These are phyloP conservation scores for Kernera saxatilis DNA, from an alignment of 345 rosid genomes.

Conservation along the genomic window DNA sequence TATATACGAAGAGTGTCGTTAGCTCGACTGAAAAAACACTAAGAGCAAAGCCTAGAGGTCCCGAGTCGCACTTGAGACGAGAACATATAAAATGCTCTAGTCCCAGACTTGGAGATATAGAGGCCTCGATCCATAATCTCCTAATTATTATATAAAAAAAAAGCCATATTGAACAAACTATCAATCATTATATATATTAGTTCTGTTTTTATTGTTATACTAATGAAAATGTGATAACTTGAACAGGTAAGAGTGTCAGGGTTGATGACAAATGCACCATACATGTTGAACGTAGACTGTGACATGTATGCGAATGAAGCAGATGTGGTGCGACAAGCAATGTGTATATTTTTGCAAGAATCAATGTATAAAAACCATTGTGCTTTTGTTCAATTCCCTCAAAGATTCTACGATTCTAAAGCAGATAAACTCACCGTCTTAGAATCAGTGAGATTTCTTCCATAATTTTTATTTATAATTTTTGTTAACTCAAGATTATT, in stretches of 20 bases:
- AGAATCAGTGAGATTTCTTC: not conserved
- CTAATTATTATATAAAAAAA: no score
- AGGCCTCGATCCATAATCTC: no score
- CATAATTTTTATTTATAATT: not conserved
- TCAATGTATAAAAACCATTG: not conserved
- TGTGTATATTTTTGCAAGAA: not conserved
- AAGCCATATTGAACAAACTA: no score
- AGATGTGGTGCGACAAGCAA: not conserved
- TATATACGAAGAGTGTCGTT: no score
- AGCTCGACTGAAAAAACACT: no score
- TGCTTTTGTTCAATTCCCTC: not conserved
- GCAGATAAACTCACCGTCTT: not conserved
- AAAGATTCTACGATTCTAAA: not conserved
- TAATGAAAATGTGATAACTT: not conserved
- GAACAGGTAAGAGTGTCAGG: constrained; percentile 3
- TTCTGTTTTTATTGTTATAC: not conserved
- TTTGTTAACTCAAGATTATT: not conserved
- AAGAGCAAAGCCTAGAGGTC: no score
- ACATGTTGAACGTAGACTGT: constrained; percentile 2
- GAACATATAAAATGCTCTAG: no score
- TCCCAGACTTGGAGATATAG: no score
- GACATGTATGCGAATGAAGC: not conserved
- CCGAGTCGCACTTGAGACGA: no score
- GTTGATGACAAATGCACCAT: constrained; percentile 2
- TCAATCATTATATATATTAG: not conserved